Conservation (phyloP, 495 filamentous ascomycete species). For the Letharia columbiana region DNA sequence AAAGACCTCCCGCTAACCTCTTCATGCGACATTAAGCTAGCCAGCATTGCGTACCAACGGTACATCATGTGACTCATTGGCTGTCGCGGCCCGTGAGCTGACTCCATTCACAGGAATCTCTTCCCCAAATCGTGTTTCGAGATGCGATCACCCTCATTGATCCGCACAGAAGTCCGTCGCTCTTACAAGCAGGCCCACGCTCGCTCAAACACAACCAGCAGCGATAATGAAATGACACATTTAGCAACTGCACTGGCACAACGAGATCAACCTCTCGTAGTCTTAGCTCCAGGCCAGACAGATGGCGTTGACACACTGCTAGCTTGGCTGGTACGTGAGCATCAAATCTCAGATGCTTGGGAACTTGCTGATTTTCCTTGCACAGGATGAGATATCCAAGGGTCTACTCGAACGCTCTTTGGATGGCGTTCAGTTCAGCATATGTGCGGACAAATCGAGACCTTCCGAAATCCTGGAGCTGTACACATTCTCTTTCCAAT, state of each 20-base stretch:
- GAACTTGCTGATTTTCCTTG: constrained; percentile 22
- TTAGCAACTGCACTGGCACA: constrained; percentile 19
- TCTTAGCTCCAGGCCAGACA: constrained; percentile 31
- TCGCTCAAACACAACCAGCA: neutral
- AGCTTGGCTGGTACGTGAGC: constrained; percentile 34
- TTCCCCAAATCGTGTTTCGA: constrained; percentile 23
- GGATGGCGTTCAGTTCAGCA: constrained; percentile 39
- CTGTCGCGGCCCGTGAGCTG: constrained; percentile 24
- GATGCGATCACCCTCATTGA: neutral
- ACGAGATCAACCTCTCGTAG: constrained; percentile 28
- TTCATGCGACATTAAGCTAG: constrained; percentile 7
- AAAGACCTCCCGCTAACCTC: neutral
- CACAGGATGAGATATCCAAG: constrained; percentile 40
- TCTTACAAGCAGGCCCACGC: neutral
- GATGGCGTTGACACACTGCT: constrained; percentile 37
- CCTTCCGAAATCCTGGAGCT: constrained; percentile 38
- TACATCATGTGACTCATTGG: neutral
- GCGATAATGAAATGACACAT: neutral
- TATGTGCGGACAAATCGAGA: constrained; percentile 33
- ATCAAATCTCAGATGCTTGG: neutral
- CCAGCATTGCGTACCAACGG: constrained; percentile 4
- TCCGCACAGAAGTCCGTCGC: neutral
- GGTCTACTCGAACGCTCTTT: constrained; percentile 34
- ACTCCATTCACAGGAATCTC: constrained; percentile 26
- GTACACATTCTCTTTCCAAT: constrained; percentile 46